Evolutionary conservation across 1,139 yeast genomes (phyloP), one percentile per base, ranked within the genome.

Genomic region (Taphrina pruni): DNA sequence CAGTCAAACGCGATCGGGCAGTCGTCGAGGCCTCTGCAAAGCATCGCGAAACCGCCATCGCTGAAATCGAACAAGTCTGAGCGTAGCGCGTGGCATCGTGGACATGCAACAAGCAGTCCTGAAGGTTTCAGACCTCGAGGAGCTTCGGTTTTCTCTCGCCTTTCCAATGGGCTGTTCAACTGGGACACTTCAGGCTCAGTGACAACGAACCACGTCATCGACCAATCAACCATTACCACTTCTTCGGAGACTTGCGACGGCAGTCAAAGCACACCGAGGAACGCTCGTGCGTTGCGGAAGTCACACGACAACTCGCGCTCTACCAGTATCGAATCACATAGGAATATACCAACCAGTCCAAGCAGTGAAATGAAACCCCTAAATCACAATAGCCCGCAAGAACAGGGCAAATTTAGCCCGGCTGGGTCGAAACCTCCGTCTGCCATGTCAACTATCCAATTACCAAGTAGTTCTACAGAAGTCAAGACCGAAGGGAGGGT

Each of bases 211-310:
- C 48, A 45, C 5, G 8, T n/a, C n/a, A 17, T 12, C 17, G 2
- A 45, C 6, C 12, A 17, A 12, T 7, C 20, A 14, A 6, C 20
- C 20, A 17, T 14, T 2, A 17, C n/a, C 48, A 17, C 20, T 8
- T 50, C 54, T 11, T 21, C 54, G 8, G 36, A 21, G 6, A 21
- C 36, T 21, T 50, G 36, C 6, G 54, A n/a, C 36, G 9, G 36
- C 54, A 50, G n/a, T 21, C 12, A 50, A 32, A 50, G 14, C 14
- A 50, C 54, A 9, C 54, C 54, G 21, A 50, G 21, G 54, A 8
- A 50, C 36, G 9, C 32, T 9, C 54, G 54, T 6, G 21, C 36
- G n/a, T 6, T 7, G n/a, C 36, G 11, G 9, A 50, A n/a, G 21
- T 8, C 54, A 6, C 36, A 26, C 21, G 11, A 9, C 36, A 50